Evolutionary conservation across 805 yeast genomes (phyloP), one percentile per base, ranked within the genome.

Genomic region (Candida germanica): DNA sequence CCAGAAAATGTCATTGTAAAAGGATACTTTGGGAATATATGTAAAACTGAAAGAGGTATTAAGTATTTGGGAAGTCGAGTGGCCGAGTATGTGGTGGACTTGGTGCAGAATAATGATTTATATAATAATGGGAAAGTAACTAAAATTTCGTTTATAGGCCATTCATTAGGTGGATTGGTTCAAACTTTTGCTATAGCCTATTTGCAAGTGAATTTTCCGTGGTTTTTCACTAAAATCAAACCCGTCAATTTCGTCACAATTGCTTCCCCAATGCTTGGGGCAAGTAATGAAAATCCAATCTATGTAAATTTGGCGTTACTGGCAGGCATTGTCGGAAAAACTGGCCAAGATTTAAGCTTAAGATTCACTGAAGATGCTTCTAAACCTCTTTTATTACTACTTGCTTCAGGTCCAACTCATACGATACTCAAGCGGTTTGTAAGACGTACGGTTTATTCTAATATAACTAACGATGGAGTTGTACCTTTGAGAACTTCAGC

Each of bases 401-500:
- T 91, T 3, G 94, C 97, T 0, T 69, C 83, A 1, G 80, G 84
- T 5, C 85, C 89, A 2, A 82, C 91, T 0, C 80, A 82, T 42
- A 61, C 60, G 23, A 68, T 83, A 0, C 69, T 91, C 40, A 73
- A 75, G 39, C 59, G 61, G 39, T 91, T 93, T 60, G 55, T 69
- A 27, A 64, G 83, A 41, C 69, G 97, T 43, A 87, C 96, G 0
- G 64, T 84, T 0, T 93, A 93, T 58, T 96, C 98, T 0, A 93
- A 93, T 59, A 81, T 85, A 0, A 69, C 86, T 13, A 82, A 93
- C 58, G 98, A 93, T 61, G 98, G 98, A 2, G 88, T 93, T 35
- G 98, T 93, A 2, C 98, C 98, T 0, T 64, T 93, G 48, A 66
- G 98, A 34, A 93, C 98, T 0, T 80, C 96, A 0, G 87, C 97